Conservation (phyloP, 257 asterid genomes). For the Nicotiana undulata region DNA sequence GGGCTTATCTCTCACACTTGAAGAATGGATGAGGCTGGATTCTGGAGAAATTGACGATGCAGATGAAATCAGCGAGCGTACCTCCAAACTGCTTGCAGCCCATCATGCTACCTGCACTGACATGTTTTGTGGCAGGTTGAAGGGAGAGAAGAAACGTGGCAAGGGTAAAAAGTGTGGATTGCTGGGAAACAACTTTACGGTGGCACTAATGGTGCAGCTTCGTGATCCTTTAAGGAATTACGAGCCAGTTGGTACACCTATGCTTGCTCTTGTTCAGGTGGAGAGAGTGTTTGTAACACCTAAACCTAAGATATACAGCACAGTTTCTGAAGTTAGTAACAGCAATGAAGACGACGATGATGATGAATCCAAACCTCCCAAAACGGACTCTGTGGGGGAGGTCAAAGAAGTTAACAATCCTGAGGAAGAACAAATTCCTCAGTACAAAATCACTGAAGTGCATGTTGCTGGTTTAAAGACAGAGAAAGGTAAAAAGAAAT, state of each 20-base stretch:
- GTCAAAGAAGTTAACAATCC: constrained; percentile 26
- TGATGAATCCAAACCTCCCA: constrained; percentile 17
- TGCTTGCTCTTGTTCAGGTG: constrained; percentile 94
- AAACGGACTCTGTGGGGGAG: constrained; percentile 24
- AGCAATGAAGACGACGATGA: constrained; percentile 20
- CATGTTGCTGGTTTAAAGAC: constrained; percentile 73
- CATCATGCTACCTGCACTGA: constrained; percentile 72
- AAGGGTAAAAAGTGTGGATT: constrained; percentile 60
- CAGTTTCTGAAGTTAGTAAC: constrained; percentile 38
- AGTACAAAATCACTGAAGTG: constrained; percentile 68
- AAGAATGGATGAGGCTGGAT: constrained; percentile 88
- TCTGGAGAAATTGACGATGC: constrained; percentile 79
- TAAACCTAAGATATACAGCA: constrained; percentile 57
- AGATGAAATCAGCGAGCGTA: constrained; percentile 56
- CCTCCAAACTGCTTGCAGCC: constrained; percentile 76
- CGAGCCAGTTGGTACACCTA: constrained; percentile 93
- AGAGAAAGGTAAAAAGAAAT: constrained; percentile 61
- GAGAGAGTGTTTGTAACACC: constrained; percentile 90
- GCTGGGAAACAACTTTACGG: constrained; percentile 78
- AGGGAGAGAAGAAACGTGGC: constrained; percentile 57
- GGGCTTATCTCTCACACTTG: constrained; percentile 63
- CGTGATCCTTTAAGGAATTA: constrained; percentile 85
- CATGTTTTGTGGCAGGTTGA: constrained; percentile 53
- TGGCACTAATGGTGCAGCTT: constrained; percentile 89
- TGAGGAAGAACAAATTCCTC: constrained; percentile 55